These are phyloP conservation scores for thale cress (Arabidopsis thaliana) DNA, from an alignment of 345 rosid species.

Conservation along the genomic window DNA sequence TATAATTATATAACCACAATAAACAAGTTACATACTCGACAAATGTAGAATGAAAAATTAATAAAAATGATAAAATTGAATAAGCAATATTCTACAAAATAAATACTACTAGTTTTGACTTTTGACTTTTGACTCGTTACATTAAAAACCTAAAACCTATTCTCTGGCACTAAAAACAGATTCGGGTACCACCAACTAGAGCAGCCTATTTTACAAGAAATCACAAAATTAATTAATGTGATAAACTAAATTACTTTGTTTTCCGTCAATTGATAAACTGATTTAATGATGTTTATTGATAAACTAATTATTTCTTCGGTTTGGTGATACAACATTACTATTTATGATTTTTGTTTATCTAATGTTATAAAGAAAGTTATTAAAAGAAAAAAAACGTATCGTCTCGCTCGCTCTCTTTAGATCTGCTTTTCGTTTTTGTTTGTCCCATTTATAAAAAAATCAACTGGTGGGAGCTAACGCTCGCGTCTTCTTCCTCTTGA, in stretches of 20 bases:
- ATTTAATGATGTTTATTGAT: conserved; percentile 8
- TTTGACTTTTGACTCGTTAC: conserved; percentile 17
- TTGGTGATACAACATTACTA: conserved; percentile 1
- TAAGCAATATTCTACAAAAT: neutral
- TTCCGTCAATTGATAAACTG: neutral
- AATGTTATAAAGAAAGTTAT: neutral
- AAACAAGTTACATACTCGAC: neutral
- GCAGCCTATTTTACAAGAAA: conserved; percentile 2
- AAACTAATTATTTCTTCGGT: neutral
- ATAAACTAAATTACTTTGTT: neutral
- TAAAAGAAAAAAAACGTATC: conserved; percentile 5
- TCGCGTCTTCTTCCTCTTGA: conserved; percentile 38
- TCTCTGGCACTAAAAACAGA: neutral
- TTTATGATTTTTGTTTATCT: neutral
- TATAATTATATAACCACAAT: neutral
- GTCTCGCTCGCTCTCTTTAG: neutral
- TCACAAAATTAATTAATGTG: neutral
- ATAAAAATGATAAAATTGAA: neutral
- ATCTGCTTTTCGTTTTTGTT: conserved; percentile 27
- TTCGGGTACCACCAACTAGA: conserved; percentile 16
- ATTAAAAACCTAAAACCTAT: neutral
- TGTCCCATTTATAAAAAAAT: conserved; percentile 31
- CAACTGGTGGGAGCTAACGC: conserved; percentile 39
- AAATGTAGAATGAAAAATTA: neutral
- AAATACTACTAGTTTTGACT: conserved; percentile 8